Conservation (phyloP, 495 filamentous ascomycete genomes). For the Daldinia grandis region DNA sequence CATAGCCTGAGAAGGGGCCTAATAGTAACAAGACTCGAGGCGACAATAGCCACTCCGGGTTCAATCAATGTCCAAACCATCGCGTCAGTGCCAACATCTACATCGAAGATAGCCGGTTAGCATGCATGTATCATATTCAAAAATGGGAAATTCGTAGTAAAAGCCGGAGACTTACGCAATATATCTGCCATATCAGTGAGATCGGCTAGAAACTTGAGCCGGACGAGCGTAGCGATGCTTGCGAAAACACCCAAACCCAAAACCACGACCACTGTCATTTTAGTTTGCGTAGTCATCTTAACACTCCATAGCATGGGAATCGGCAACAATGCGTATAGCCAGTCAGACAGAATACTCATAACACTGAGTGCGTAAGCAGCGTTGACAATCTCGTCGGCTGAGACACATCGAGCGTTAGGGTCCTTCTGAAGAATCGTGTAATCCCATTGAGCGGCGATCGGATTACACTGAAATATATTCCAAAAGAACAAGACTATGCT, state of each 20-base stretch:
- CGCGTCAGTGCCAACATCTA: slow-evolving; percentile 49
- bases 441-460: slow-evolving; percentile 52
- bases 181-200: slow-evolving; percentile 48
- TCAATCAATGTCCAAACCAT: slow-evolving; percentile 57
- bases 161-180: slow-evolving; percentile 41
- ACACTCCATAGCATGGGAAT: slow-evolving; percentile 56
- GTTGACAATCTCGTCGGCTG: slow-evolving; percentile 46
- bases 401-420: slow-evolving; percentile 43
- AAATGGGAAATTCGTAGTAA: background rate
- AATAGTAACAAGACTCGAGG: slow-evolving; percentile 52
- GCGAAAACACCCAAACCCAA: slow-evolving; percentile 53
- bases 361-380: slow-evolving; percentile 53
- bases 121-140: background rate
- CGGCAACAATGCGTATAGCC: slow-evolving; percentile 53
- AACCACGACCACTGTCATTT: slow-evolving; percentile 50
- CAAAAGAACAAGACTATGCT: slow-evolving; percentile 51
- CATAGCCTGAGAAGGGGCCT: slow-evolving; percentile 51
- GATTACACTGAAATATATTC: slow-evolving; percentile 52
- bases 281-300: slow-evolving; percentile 51
- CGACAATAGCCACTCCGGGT: slow-evolving; percentile 54
- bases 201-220: slow-evolving; percentile 50
- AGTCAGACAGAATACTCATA: slow-evolving; percentile 53
- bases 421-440: slow-evolving; percentile 45
- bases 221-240: slow-evolving; percentile 52
- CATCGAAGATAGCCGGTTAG: slow-evolving; percentile 2